Base-by-base conservation (phyloP, 352 stramenopile species). In the Pythium grandisporangium region DNA sequence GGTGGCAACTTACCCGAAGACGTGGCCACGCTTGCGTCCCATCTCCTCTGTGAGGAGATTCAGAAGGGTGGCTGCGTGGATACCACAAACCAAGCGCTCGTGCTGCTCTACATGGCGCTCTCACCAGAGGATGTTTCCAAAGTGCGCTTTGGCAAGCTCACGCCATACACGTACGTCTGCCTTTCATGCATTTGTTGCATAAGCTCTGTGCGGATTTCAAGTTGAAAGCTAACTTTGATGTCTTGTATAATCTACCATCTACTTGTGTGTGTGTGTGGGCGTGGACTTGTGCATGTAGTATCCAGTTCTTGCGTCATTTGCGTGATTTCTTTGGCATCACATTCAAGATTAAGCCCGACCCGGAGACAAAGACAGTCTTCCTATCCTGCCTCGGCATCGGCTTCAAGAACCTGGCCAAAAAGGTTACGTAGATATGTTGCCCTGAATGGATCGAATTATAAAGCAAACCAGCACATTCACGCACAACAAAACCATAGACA, bases 121-220 rank as follows among this genome's bases (percentile, higher is more conserved):
- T 96, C 92, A 17, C 96, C 96, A 0, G 95, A 99, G 57, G 96
- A 99, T 63, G 96, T 99, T 19, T 97, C 84, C 46, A 96, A 93
- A 61, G 82, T 96, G 33, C 80, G 86, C 25, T 82, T 96, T 13
- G 82, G 82, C 50, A 95, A 92, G 55, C 66, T 95, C 45, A 92
- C 81, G 14, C 77, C 76, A 0, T 84, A 92, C 66, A 82, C 64
- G 70, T 84, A 79, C 47, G 63, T 67, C 21, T 25, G 35, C 37
- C 21, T 5, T 20, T 40, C 24, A 3, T 33, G n/a, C 4, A 23
- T 33, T 36, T 13, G 13, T 46, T 30, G 25, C 23, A 39, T 19
- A 20, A 41, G 42, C 14, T 41, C 7, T 33, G 30, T 13, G n/a
- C n/a, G n/a, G n/a, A n/a, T n/a, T n/a, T n/a, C n/a, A n/a, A n/a